These are phyloP conservation scores for Durio zibethinus DNA, from an alignment of 345 rosid genomes.

Conservation along the genomic window DNA sequence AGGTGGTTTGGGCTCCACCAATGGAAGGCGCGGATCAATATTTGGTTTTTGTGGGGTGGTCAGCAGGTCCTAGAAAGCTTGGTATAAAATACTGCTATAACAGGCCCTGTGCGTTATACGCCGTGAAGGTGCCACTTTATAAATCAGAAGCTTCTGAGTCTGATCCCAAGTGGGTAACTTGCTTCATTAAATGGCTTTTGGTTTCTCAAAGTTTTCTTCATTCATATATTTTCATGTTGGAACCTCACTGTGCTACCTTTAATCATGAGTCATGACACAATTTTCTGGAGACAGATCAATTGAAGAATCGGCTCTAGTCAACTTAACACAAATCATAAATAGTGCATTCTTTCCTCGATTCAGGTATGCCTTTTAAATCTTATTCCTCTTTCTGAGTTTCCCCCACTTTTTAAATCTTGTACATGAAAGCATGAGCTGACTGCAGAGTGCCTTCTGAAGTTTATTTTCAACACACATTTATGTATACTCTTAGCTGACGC, in stretches of 20 bases:
- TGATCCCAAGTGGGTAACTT: slow-evolving; percentile 51
- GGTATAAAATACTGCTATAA: slow-evolving; percentile 87
- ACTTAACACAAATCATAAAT: slow-evolving; percentile 66
- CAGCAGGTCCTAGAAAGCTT: slow-evolving; percentile 68
- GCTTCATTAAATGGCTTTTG: slow-evolving; percentile 4
- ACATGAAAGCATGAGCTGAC: not conserved
- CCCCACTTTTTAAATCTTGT: not conserved
- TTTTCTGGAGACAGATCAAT: slow-evolving; percentile 44
- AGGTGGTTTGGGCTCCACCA: slow-evolving; percentile 88
- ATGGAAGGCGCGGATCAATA: slow-evolving; percentile 39
- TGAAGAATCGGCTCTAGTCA: slow-evolving; percentile 40
- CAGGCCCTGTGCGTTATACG: slow-evolving; percentile 77
- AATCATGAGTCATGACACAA: not conserved
- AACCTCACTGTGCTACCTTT: not conserved
- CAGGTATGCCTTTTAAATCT: slow-evolving; percentile 46
- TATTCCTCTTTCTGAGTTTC: not conserved
- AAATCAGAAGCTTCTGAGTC: slow-evolving; percentile 30
- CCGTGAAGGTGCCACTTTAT: slow-evolving; percentile 38
- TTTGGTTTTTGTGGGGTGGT: slow-evolving; percentile 90
- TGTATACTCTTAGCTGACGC: slow-evolving; percentile 3
- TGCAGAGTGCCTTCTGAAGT: not conserved
- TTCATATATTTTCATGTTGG: slow-evolving; percentile 6
- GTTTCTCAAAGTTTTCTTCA: not conserved
- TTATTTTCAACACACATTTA: not conserved
- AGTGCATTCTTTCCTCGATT: slow-evolving; percentile 77